Conservation (phyloP, 345 rosid species). For the Anacardium occidentale region DNA sequence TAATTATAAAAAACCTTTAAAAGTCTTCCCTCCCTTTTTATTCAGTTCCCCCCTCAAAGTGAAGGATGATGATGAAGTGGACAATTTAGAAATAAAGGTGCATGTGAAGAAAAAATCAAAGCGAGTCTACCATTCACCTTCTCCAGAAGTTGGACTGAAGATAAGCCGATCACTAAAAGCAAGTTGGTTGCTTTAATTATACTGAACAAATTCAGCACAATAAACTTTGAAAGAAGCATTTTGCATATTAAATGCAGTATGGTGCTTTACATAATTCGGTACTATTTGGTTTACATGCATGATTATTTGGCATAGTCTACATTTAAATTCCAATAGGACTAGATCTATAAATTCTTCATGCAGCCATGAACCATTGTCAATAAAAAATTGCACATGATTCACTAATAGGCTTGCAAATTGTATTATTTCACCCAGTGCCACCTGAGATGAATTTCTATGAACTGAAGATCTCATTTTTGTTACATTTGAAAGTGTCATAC, state of each 20-base stretch:
- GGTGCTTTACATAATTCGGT: neutral
- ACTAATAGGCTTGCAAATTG: too few species aligned
- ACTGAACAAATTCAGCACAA: neutral
- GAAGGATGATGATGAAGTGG: conserved; percentile 81
- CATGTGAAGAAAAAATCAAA: conserved; percentile 56
- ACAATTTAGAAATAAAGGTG: conserved; percentile 67
- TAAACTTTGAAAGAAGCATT: neutral
- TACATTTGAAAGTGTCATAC: conserved; percentile 1
- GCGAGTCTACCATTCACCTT: conserved; percentile 62
- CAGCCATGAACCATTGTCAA: too few species aligned
- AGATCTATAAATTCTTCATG: too few species aligned
- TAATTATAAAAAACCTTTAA: neutral
- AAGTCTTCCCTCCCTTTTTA: neutral
- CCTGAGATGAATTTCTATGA: too few species aligned
- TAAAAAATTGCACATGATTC: too few species aligned
- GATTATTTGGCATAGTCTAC: neutral
- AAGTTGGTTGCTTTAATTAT: conserved; percentile 34
- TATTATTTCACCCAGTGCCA: too few species aligned
- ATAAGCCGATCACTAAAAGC: conserved; percentile 77
- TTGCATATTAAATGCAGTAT: neutral
- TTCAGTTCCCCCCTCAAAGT: conserved; percentile 71
- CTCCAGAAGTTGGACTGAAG: conserved; percentile 86
- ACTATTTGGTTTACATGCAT: neutral
- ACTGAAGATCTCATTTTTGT: neutral
- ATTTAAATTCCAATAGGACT: too few species aligned